Evolutionary conservation across 257 asterid genomes (phyloP).

Genomic region (Solanum chmielewskii): DNA sequence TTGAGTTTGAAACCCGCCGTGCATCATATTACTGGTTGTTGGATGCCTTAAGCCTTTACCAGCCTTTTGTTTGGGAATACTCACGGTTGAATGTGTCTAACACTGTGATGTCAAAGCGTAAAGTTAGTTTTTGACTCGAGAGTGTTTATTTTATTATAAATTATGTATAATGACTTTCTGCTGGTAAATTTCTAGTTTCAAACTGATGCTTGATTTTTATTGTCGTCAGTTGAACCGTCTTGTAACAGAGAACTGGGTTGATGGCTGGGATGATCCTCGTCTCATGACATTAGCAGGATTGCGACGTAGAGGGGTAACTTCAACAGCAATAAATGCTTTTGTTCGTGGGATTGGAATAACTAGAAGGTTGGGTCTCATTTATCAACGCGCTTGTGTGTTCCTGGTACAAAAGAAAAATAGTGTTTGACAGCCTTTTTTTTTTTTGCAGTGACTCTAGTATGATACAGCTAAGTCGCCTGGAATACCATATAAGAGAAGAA

Average conservation of each 20-base stretch:
- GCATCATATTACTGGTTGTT: conserved; percentile 95
- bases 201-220: conserved; percentile 3
- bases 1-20: conserved; percentile 90
- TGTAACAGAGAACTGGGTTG: conserved; percentile 83
- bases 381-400: not conserved
- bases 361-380: conserved; percentile 49
- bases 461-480: conserved; percentile 77
- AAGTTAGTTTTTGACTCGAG: conserved; percentile 29
- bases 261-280: conserved; percentile 99
- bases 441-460: conserved; percentile 69
- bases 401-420: not conserved
- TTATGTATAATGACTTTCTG: not conserved
- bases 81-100: conserved; percentile 72
- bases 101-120: conserved; percentile 95
- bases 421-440: not conserved
- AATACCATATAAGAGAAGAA: conserved; percentile 87
- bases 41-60: conserved; percentile 66
- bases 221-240: conserved; percentile 70
- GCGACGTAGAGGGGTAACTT: conserved; percentile 88
- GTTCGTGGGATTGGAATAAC: conserved; percentile 93
- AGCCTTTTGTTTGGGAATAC: conserved; percentile 91
- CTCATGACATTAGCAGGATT: conserved; percentile 90
- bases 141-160: not conserved
- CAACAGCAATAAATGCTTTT: conserved; percentile 76
- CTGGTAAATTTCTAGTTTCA: not conserved